Percentiles rank a stretch among this genome's conserved stretches.
These are phyloP conservation scores for Pichia cactophila DNA, from an alignment of 1,139 yeast species.

Conservation along the genomic window DNA sequence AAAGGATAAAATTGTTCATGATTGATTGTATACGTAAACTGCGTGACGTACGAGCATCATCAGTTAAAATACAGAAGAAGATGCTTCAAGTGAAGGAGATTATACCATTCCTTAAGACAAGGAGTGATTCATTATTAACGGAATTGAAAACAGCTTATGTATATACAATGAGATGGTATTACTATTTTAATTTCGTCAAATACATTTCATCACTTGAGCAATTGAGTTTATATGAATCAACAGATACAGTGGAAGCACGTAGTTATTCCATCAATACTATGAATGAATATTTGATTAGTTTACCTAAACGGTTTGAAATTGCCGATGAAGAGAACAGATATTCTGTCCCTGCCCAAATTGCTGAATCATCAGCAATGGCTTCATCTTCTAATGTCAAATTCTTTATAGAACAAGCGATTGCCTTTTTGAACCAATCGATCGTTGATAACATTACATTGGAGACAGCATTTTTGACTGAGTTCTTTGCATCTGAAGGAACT, in stretches of 20 bases:
- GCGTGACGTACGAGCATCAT: constrained; percentile 46
- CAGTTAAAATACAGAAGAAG: constrained; percentile 68
- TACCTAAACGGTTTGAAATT: constrained; percentile 22
- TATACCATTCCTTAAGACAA: constrained; percentile 46
- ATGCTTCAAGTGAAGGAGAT: constrained; percentile 55
- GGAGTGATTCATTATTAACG: constrained; percentile 59
- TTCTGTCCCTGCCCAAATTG: constrained; percentile 78
- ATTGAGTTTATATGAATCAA: constrained; percentile 32
- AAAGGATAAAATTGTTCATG: constrained; percentile 65
- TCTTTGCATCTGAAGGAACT: constrained; percentile 20
- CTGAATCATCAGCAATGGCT: constrained; percentile 49
- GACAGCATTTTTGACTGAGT: constrained; percentile 11
- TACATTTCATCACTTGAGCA: constrained; percentile 71
- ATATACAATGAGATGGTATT: constrained; percentile 91
- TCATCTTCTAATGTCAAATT: constrained; percentile 36
- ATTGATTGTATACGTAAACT: constrained; percentile 57
- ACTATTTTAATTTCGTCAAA: constrained; percentile 67
- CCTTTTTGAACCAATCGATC: constrained; percentile 67
- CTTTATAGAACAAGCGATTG: constrained; percentile 66
- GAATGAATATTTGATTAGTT: constrained; percentile 25
- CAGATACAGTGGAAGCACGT: not conserved
- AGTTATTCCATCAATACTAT: constrained; percentile 13
- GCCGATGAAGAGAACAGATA: constrained; percentile 36
- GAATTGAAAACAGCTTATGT: constrained; percentile 76
- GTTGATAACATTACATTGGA: constrained; percentile 57